phyloP scores from a whole-genome alignment of 192 early-diverging fungal genomes.

The Cetraspora pellucida region DNA sequence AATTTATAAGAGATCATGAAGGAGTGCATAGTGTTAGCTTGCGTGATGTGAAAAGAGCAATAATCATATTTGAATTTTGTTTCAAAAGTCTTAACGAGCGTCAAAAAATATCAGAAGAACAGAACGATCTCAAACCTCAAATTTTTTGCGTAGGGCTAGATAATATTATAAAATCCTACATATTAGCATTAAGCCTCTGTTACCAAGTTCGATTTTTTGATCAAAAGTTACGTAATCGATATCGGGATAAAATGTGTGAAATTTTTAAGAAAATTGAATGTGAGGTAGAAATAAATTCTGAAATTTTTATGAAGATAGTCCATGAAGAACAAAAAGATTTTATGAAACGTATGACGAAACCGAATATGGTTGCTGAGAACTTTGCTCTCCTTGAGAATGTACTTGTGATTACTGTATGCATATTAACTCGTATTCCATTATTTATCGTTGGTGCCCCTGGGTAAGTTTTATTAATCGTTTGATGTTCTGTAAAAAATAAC shows the following conservation, averaged over 20 bases:
- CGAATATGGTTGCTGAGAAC: background rate
- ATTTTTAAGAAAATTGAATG: conserved; percentile 19
- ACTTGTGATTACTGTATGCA: conserved; percentile 29
- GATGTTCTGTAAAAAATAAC: background rate
- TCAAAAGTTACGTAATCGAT: background rate
- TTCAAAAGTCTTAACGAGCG: conserved; percentile 7
- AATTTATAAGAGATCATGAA: conserved; percentile 26
- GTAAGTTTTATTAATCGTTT: background rate
- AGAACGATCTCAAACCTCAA: too few species aligned
- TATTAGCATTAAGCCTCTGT: background rate
- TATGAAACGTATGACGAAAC: conserved; percentile 3
- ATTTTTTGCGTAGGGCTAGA: background rate
- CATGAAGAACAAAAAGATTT: conserved; percentile 30
- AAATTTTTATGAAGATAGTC: conserved; percentile 10
- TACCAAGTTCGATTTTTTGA: conserved; percentile 10
- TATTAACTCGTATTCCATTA: conserved; percentile 26
- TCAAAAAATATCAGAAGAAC: background rate
- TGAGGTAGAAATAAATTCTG: background rate
- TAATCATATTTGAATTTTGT: conserved; percentile 2
- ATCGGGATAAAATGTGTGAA: conserved; percentile 15
- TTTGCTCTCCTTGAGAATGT: conserved; percentile 31
- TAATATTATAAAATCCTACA: background rate
- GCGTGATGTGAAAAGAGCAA: conserved; percentile 25
- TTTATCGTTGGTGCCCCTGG: conserved; percentile 34
- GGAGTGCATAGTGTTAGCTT: conserved; percentile 24